Evolutionary conservation across 164 flowering plant species (phyloP).

Genomic region (Chimonanthus salicifolius): DNA sequence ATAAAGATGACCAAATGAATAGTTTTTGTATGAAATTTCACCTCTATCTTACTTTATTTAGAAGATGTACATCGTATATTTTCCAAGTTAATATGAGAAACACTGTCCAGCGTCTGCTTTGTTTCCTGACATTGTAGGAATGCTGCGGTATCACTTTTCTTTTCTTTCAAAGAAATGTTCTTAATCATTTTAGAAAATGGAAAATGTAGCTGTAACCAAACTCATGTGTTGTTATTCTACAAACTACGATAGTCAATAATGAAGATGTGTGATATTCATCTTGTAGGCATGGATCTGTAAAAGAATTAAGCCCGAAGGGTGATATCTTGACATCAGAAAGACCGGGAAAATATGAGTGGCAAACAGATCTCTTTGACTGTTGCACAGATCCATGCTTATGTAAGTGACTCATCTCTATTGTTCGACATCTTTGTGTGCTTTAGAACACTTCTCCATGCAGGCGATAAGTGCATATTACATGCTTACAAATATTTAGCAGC

Average conservation of each 20-base stretch:
- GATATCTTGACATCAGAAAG: conserved; percentile 7
- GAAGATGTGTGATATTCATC: background rate
- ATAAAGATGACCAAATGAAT: too few species aligned
- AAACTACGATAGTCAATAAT: background rate
- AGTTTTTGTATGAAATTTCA: too few species aligned
- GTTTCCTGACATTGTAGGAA: too few species aligned
- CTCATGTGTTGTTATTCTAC: too few species aligned
- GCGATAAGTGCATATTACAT: background rate
- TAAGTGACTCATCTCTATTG: conserved; percentile 15
- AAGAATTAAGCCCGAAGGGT: conserved; percentile 5
- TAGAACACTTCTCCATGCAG: background rate
- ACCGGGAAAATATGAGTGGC: conserved; percentile 28
- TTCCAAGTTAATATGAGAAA: background rate
- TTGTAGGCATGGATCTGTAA: conserved; percentile 21
- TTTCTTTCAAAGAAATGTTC: too few species aligned
- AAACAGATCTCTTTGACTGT: conserved; percentile 43
- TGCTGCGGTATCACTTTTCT: too few species aligned
- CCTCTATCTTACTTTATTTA: background rate
- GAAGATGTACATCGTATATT: background rate
- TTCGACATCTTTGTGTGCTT: background rate
- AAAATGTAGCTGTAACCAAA: too few species aligned
- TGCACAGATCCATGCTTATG: conserved; percentile 38
- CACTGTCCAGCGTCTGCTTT: background rate
- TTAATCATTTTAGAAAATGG: too few species aligned
- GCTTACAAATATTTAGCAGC: too few species aligned